Evolutionary conservation across 495 filamentous ascomycete species (phyloP).

Genomic region (Copromyces sp.): DNA sequence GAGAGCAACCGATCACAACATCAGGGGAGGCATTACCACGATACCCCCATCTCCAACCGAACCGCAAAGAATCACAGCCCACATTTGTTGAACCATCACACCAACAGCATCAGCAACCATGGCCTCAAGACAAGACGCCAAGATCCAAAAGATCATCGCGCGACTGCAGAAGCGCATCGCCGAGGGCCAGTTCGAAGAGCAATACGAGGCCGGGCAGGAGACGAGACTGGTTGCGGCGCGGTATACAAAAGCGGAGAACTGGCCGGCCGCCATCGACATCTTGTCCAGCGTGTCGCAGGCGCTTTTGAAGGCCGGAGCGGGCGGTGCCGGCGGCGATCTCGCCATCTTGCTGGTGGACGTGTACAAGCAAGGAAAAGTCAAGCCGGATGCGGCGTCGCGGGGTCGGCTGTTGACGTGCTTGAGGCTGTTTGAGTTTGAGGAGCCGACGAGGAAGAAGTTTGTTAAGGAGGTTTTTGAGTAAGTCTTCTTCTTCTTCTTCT

Average conservation of each 20-base stretch:
- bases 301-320: constrained; percentile 78
- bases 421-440: constrained; percentile 67
- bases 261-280: constrained; percentile 73
- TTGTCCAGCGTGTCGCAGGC: constrained; percentile 74
- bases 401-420: constrained; percentile 51
- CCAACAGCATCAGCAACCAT: neutral
- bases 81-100: neutral
- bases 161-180: constrained; percentile 59
- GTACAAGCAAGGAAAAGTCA: constrained; percentile 71
- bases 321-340: constrained; percentile 85
- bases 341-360: constrained; percentile 78
- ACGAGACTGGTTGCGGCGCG: constrained; percentile 86
- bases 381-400: constrained; percentile 56
- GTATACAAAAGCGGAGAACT: constrained; percentile 79
- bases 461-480: constrained; percentile 78
- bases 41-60: neutral
- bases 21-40: neutral
- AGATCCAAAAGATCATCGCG: constrained; percentile 41
- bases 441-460: constrained; percentile 85
- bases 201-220: constrained; percentile 96
- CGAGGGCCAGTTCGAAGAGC: constrained; percentile 63
- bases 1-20: neutral
- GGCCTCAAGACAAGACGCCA: constrained; percentile 12
- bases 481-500: constrained; percentile 16
- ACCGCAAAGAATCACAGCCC: neutral